Percentiles rank a stretch among this genome's conserved stretches.
Evolutionary conservation across 345 rosid genomes (phyloP).

Genomic region (Cardamine occulta): DNA sequence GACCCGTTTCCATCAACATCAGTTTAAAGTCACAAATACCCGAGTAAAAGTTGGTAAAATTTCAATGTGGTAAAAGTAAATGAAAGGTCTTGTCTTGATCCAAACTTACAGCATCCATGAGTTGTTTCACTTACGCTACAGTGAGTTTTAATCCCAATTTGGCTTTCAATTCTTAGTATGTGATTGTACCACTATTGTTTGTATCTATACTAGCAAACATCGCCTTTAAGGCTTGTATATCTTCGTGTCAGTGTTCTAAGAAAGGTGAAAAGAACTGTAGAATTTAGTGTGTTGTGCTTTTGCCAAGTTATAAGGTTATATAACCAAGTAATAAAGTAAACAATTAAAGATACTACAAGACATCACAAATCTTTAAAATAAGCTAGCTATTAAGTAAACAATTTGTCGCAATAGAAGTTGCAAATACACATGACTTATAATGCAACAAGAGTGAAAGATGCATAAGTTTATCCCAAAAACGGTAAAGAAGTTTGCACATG

Average conservation of each 20-base stretch:
- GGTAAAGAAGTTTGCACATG: not conserved
- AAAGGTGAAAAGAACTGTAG: not conserved
- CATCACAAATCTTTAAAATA: not conserved
- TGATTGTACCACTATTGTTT: slow-evolving; percentile 59
- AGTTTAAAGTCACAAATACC: slow-evolving; percentile 54
- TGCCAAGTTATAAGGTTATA: too few relatives aligned
- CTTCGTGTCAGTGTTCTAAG: slow-evolving; percentile 65
- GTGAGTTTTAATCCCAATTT: slow-evolving; percentile 81
- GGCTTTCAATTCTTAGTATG: slow-evolving; percentile 80
- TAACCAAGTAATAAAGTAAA: too few relatives aligned
- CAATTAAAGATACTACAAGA: not conserved
- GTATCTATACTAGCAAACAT: slow-evolving; percentile 87
- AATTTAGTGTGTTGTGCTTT: too few relatives aligned
- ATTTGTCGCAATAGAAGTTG: not conserved
- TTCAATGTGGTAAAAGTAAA: not conserved
- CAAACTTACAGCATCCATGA: slow-evolving; percentile 86
- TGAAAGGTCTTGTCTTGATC: not conserved
- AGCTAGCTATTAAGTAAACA: not conserved
- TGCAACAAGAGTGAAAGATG: not conserved
- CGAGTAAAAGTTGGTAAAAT: not conserved
- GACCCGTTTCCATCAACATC: slow-evolving; percentile 90
- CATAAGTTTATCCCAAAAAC: not conserved
- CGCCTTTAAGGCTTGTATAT: slow-evolving; percentile 73
- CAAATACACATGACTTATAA: not conserved
- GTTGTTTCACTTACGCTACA: slow-evolving; percentile 75